Conservation (phyloP, 306 rosid genomes). For the apple (Malus domestica) region ASM211411v1 NC_041803.1:54113501-54114000, state of each 20-base stretch:
- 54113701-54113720: constrained; percentile 76
- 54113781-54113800: constrained; percentile 67
- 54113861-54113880: constrained; percentile 65
- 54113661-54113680: constrained; percentile 39
- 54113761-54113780: constrained; percentile 72
- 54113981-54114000: neutral
- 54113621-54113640: constrained; percentile 55
- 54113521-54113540: constrained; percentile 56
- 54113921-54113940: constrained; percentile 3
- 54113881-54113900: constrained; percentile 44
- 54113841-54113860: constrained; percentile 72
- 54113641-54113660: constrained; percentile 51
- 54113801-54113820: constrained; percentile 37
- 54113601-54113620: constrained; percentile 55
- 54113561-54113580: constrained; percentile 37
- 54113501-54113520: constrained; percentile 38
- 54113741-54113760: constrained; percentile 83
- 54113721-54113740: constrained; percentile 55
- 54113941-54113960: neutral
- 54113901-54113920: constrained; percentile 36
- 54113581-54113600: constrained; percentile 61
- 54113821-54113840: constrained; percentile 59
- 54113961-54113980: constrained; percentile 4
- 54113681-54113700: constrained; percentile 58
- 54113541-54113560: constrained; percentile 44